Evolutionary conservation across 441 rosid genomes (phyloP).

Genomic region (Euphorbia neoarborescens): DNA sequence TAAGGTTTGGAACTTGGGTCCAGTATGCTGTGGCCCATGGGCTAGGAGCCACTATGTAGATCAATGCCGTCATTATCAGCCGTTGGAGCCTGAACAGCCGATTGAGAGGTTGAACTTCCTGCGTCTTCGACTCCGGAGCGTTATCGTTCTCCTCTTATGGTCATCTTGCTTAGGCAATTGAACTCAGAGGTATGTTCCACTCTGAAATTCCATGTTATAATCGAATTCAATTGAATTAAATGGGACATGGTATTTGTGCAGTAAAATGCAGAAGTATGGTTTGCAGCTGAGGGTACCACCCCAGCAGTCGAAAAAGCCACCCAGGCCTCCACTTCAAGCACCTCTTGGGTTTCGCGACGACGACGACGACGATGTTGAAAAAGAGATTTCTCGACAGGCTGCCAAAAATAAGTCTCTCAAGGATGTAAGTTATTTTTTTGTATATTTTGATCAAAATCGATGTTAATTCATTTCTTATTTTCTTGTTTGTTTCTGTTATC

Average conservation of each 20-base stretch:
- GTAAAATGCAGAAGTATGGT: conserved; percentile 69
- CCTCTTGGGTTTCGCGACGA: conserved; percentile 43
- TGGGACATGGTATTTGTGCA: background rate
- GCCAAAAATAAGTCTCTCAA: conserved; percentile 62
- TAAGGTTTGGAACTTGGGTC: background rate
- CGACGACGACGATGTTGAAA: conserved; percentile 64
- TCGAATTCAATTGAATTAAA: background rate
- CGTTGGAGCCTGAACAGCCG: background rate
- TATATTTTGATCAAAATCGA: background rate
- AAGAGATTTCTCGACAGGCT: conserved; percentile 69
- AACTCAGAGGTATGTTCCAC: background rate
- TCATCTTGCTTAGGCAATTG: background rate
- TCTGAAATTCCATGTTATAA: background rate
- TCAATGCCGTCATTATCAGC: background rate
- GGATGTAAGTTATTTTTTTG: conserved; percentile 36
- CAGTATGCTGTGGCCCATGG: conserved; percentile 1
- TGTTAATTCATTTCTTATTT: background rate
- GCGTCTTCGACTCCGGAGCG: background rate
- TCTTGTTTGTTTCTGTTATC: background rate
- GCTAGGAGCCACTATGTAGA: background rate
- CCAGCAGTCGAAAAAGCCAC: conserved; percentile 41
- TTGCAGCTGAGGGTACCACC: conserved; percentile 66
- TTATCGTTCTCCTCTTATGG: background rate
- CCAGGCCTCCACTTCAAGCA: conserved; percentile 44
- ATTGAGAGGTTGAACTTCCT: background rate